phyloP scores from a whole-genome alignment of 371 early-diverging fungal species.

The Mortierella sp. region DNA sequence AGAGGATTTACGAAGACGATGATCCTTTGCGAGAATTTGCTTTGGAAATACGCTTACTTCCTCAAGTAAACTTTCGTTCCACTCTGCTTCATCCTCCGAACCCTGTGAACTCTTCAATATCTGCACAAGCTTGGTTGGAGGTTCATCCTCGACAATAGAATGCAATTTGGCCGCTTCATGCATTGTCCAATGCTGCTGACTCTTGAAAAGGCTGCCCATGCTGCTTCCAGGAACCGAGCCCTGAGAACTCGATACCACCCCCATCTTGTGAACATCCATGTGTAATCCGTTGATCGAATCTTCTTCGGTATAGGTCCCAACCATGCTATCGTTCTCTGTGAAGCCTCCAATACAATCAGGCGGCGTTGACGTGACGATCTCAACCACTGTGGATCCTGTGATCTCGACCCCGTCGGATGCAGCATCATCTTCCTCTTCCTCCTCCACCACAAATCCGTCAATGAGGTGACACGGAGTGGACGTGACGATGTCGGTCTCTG shows the following conservation, averaged over 20 bases:
- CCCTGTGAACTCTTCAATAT: constrained; percentile 26
- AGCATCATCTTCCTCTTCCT: too few relatives aligned
- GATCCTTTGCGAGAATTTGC: neutral
- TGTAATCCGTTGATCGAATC: constrained; percentile 35
- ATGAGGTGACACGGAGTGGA: constrained; percentile 6
- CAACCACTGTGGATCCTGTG: neutral
- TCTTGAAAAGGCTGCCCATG: constrained; percentile 2
- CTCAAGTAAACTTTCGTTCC: neutral
- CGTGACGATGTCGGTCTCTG: constrained; percentile 2
- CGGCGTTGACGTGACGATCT: neutral
- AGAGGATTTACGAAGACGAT: too few relatives aligned
- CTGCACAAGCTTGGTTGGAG: neutral
- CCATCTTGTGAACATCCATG: constrained; percentile 13
- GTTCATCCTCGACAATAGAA: neutral
- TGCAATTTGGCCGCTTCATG: neutral
- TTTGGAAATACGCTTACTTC: neutral
- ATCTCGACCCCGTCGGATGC: neutral
- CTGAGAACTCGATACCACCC: constrained; percentile 18
- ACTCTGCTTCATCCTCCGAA: constrained; percentile 12
- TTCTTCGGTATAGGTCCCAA: neutral
- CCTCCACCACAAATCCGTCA: too few relatives aligned
- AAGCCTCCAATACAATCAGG: too few relatives aligned
- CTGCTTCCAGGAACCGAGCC: constrained; percentile 13
- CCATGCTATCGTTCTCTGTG: too few relatives aligned
- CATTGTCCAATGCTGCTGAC: neutral